Evolutionary conservation across 805 yeast genomes (phyloP).

Genomic region (Lachancea dasiensis): DNA sequence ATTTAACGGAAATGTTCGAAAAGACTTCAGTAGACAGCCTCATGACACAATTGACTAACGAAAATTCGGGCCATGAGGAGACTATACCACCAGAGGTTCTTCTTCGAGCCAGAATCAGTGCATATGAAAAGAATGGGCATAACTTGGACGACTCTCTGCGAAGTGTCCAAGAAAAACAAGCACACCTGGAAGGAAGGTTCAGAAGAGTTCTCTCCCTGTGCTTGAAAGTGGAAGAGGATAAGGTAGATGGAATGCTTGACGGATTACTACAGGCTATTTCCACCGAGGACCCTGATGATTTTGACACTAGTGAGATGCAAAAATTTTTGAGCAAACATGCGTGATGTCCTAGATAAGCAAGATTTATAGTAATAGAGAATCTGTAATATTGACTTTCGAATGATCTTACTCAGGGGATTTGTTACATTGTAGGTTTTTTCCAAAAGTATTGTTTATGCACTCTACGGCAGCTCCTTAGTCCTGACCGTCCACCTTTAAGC

Average conservation of each 20-base stretch:
- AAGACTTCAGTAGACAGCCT: slow-evolving; percentile 21
- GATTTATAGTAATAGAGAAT: too few species aligned
- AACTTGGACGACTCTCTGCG: slow-evolving; percentile 48
- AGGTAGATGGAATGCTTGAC: slow-evolving; percentile 75
- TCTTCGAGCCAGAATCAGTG: slow-evolving; percentile 70
- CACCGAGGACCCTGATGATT: slow-evolving; percentile 63
- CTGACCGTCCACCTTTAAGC: slow-evolving; percentile 69
- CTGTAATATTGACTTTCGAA: not conserved
- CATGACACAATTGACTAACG: slow-evolving; percentile 20
- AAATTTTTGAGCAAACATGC: slow-evolving; percentile 50
- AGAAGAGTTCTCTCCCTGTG: slow-evolving; percentile 84
- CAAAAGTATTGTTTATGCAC: slow-evolving; percentile 74
- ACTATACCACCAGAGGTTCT: slow-evolving; percentile 37
- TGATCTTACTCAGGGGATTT: too few species aligned
- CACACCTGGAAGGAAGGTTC: slow-evolving; percentile 66
- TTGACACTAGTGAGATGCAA: slow-evolving; percentile 44
- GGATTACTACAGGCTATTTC: slow-evolving; percentile 88
- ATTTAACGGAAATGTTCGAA: slow-evolving; percentile 25
- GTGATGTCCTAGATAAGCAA: too few species aligned
- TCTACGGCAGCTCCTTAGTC: slow-evolving; percentile 83
- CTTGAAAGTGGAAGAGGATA: slow-evolving; percentile 76
- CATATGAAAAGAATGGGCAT: slow-evolving; percentile 67
- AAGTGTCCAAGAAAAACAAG: slow-evolving; percentile 47
- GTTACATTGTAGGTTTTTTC: slow-evolving; percentile 38
- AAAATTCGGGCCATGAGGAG: slow-evolving; percentile 15